Evolutionary conservation across 2,329 filamentous ascomycete species (phyloP), one percentile per base, ranked within the genome.

Genomic region (Ophiostoma piceae): DNA sequence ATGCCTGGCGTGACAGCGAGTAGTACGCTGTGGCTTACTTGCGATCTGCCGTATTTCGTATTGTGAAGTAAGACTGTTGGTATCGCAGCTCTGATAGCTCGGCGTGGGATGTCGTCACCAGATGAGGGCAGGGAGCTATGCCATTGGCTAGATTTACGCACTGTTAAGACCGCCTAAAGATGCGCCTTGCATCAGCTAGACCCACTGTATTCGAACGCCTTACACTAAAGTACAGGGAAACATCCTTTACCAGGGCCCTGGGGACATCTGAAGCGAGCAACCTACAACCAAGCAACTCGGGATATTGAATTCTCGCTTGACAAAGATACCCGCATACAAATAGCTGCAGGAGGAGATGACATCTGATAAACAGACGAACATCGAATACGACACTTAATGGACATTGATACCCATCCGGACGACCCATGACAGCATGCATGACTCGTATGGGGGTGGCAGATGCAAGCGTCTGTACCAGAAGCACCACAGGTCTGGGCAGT

Each of bases 71-170:
- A n/a, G 4, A 47, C 7, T 47, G 7, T 19, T 47, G 43, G 16
- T 47, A 47, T 47, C 43, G 11, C 19, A 19, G 12, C 26, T 32
- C 3, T 29, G 26, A 62, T 62, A 14, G 57, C 16, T 32, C 3
- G 26, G 32, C 16, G 32, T 65, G 62, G 29, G 62, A 39, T 65
- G 62, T 37, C 35, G 62, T 65, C 62, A 39, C 62, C 39, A 65
- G 62, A 65, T 6, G 29, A 39, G 62, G 62, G 5, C 32, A 32
- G 16, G 8, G 29, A 65, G 35, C 62, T 62, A 5, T 62, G 12
- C 16, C 57, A 62, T 65, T 65, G 62, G 32, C 32, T 65, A 9
- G 29, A 65, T 47, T 47, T 47, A n/a, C 16, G 43, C 43, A 47
- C 43, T 47, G 43, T 7, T 37, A 2, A 26, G 8, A 26, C n/a